These are phyloP conservation scores for Eimeria acervulina DNA, from an alignment of 169 alveolate genomes.

Conservation along the genomic window DNA sequence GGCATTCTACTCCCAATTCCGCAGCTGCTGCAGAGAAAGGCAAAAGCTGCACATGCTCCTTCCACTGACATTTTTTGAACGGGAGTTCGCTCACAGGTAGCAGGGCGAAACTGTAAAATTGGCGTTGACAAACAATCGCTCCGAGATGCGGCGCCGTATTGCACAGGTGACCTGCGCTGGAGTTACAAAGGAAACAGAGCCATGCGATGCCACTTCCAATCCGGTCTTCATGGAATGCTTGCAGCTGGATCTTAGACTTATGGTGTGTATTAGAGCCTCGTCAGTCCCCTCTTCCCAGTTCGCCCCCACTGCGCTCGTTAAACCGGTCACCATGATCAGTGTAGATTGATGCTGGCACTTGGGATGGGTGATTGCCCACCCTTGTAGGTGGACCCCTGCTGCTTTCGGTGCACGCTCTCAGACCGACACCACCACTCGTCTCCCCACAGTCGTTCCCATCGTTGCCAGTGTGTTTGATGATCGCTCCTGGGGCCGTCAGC, in stretches of 20 bases:
- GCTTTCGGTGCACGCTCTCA: constrained; percentile 23
- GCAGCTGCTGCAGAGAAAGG: background rate
- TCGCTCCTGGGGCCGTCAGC: constrained; percentile 87
- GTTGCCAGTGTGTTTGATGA: constrained; percentile 85
- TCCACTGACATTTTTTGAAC: background rate
- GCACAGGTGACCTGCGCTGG: constrained; percentile 90
- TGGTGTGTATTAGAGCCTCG: constrained; percentile 45
- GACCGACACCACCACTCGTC: constrained; percentile 87
- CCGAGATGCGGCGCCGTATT: background rate
- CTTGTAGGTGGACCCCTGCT: background rate
- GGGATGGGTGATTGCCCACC: background rate
- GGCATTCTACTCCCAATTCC: background rate
- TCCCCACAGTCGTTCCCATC: constrained; percentile 88
- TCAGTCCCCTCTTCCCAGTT: background rate
- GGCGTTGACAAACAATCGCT: background rate
- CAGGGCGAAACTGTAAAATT: background rate
- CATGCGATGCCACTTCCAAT: constrained; percentile 86
- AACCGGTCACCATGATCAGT: background rate
- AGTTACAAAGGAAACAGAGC: constrained; percentile 88
- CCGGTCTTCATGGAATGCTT: constrained; percentile 92
- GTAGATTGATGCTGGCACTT: background rate
- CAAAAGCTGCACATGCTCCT: background rate
- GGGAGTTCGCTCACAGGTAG: background rate
- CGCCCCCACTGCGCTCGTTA: background rate
- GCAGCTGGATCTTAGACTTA: constrained; percentile 83